phyloP scores from a whole-genome alignment of 2,329 filamentous ascomycete species.

The Monosporascus sp. region DNA sequence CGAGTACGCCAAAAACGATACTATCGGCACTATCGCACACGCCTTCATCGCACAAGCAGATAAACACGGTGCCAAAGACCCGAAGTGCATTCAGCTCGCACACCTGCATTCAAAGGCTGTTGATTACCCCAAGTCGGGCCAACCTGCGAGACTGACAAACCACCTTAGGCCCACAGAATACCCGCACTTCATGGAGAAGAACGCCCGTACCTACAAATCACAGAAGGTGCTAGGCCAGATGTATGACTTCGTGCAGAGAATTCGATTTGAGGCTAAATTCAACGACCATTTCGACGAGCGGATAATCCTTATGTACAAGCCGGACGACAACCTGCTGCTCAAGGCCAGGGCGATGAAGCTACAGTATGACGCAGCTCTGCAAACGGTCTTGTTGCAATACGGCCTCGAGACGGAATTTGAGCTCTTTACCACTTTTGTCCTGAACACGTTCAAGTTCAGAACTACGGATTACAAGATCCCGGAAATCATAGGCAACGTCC shows the following conservation, averaged over 20 bases:
- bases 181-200: constrained; percentile 86
- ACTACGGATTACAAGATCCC: constrained; percentile 75
- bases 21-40: constrained; percentile 71
- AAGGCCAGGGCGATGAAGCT: constrained; percentile 63
- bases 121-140: constrained; percentile 88
- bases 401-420: constrained; percentile 86
- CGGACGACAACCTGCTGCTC: constrained; percentile 49
- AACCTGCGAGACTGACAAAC: constrained; percentile 62
- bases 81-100: constrained; percentile 70
- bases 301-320: constrained; percentile 59
- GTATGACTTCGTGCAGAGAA: constrained; percentile 66
- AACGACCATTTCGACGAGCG: constrained; percentile 68
- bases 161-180: constrained; percentile 57
- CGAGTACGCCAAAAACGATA: constrained; percentile 86
- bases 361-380: constrained; percentile 72
- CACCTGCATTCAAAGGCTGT: constrained; percentile 84
- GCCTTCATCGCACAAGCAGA: constrained; percentile 80
- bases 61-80: constrained; percentile 57
- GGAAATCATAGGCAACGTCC: constrained; percentile 71
- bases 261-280: constrained; percentile 70
- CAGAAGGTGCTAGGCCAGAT: constrained; percentile 69
- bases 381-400: constrained; percentile 77
- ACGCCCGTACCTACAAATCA: constrained; percentile 58
- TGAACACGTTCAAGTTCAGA: constrained; percentile 66
- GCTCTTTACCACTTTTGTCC: constrained; percentile 79